These are phyloP conservation scores for Sanguinoderma infundibulare DNA, from an alignment of 1,284 basidiomycete species.

Conservation along the genomic window DNA sequence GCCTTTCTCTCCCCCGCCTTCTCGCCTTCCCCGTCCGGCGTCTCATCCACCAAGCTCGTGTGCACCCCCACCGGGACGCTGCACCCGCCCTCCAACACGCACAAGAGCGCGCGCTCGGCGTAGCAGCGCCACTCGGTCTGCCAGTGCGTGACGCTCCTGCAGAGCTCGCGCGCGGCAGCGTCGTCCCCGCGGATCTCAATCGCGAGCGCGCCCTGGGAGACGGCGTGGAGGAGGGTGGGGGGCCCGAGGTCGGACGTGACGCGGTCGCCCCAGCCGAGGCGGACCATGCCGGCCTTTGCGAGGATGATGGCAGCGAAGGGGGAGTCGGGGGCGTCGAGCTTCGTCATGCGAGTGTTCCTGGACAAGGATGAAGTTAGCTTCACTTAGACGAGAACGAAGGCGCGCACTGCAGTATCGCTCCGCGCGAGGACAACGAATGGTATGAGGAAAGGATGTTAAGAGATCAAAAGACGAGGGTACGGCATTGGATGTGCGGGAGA, in stretches of 20 bases:
- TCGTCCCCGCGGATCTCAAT: conserved; percentile 88
- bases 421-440: not conserved
- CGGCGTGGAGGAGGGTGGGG: conserved; percentile 86
- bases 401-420: not conserved
- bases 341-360: conserved; percentile 88
- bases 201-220: conserved; percentile 92
- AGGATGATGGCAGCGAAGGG: conserved; percentile 92
- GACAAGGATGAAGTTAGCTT: not conserved
- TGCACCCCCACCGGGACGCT: conserved; percentile 95
- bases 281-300: conserved; percentile 79
- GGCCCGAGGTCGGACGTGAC: conserved; percentile 80
- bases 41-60: conserved; percentile 46
- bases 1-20: conserved; percentile 37
- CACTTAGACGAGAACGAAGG: not conserved
- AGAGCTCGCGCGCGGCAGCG: conserved; percentile 60
- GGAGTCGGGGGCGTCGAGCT: conserved; percentile 88
- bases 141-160: conserved; percentile 76
- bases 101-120: conserved; percentile 88
- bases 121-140: conserved; percentile 76
- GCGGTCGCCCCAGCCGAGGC: conserved; percentile 76
- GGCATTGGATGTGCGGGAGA: no score
- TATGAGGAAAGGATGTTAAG: no score
- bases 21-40: conserved; percentile 23
- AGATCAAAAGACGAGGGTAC: not conserved
- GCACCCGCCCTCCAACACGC: conserved; percentile 94